Base-by-base conservation (phyloP, 768 basidiomycete genomes). In the Mycena crocata region DNA sequence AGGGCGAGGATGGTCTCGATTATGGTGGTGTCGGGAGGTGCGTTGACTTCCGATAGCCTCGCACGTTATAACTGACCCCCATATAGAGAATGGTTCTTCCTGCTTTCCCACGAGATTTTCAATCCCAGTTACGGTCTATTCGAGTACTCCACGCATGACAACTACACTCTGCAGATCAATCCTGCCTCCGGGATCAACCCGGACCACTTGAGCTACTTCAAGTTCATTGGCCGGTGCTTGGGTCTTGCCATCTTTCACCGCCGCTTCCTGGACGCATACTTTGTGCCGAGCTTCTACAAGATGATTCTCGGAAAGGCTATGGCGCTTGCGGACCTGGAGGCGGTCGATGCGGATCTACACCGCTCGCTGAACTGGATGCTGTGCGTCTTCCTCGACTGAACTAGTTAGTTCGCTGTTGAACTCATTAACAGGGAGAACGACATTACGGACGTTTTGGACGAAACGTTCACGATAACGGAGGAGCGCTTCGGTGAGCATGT, bases 51-150 rank as follows among this genome's bases (percentile, higher is more conserved):
- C 40, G 21, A 34, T 52, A 26, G 24, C 24, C 17, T 34, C 15
- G 15, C 7, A 26, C 14, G 34, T 32, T 26, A 9, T 31, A 37
- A 44, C 34, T 30, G 64, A 46, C 66, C 61, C 46, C 55, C n/a
- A 21, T 40, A 24, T 66, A 93, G 92, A 77, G 93, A 93, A 79
- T 94, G 93, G 91, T 93, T 94, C 81, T 93, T 94, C 86, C 80
- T 93, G 4, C 82, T 94, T 50, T 93, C 92, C 1, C 92, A 93
- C 63, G 90, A 93, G 72, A 90, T 94, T 70, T 93, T 94, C 80
- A 89, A 93, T 73, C 92, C 92, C 24, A 90, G 88, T 57, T 93
- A 93, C 63, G 92, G 92, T n/a, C 78, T 93, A 37, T 93, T 93
- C 72, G 90, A 93, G 75, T 94, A 93, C 71, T 92, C 92, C 0